phyloP scores from a whole-genome alignment of 106 monocot species.

The Xerophyta viscosa region DNA sequence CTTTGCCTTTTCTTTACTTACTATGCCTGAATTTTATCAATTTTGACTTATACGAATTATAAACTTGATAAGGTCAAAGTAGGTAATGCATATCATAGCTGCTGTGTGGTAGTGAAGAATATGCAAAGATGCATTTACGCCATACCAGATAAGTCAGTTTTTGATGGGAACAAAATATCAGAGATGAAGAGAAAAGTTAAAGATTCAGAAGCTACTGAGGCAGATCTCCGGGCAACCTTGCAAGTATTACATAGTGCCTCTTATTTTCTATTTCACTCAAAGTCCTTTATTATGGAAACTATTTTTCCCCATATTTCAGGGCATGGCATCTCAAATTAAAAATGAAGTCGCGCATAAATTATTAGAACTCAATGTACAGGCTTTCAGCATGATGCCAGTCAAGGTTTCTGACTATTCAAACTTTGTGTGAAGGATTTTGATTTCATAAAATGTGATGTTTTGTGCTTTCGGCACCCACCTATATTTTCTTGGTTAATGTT shows the following conservation, averaged over 20 bases:
- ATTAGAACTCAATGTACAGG: slow-evolving; percentile 66
- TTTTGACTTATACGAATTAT: neutral
- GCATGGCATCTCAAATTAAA: slow-evolving; percentile 74
- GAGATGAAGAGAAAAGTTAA: slow-evolving; percentile 26
- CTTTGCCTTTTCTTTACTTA: too few species aligned
- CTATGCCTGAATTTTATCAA: neutral
- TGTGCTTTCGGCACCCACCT: too few species aligned
- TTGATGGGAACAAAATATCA: slow-evolving; percentile 30
- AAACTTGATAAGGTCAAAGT: slow-evolving; percentile 53
- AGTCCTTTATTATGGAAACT: too few species aligned
- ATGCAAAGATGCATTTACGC: slow-evolving; percentile 95
- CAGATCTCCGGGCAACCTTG: slow-evolving; percentile 44
- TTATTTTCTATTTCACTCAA: too few species aligned
- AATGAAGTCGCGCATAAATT: slow-evolving; percentile 64
- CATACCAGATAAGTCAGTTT: slow-evolving; percentile 61
- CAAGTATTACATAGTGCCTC: slow-evolving; percentile 39
- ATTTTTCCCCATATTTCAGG: slow-evolving; percentile 23
- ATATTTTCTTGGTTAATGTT: neutral
- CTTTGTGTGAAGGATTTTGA: neutral
- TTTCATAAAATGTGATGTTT: too few species aligned
- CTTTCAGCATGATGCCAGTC: slow-evolving; percentile 75
- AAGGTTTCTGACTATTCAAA: slow-evolving; percentile 39
- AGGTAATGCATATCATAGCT: slow-evolving; percentile 68
- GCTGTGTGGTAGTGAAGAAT: slow-evolving; percentile 88
- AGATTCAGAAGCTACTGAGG: slow-evolving; percentile 19